Evolutionary conservation across 345 rosid species (phyloP).

Genomic region (Melaleuca alternifolia): DNA sequence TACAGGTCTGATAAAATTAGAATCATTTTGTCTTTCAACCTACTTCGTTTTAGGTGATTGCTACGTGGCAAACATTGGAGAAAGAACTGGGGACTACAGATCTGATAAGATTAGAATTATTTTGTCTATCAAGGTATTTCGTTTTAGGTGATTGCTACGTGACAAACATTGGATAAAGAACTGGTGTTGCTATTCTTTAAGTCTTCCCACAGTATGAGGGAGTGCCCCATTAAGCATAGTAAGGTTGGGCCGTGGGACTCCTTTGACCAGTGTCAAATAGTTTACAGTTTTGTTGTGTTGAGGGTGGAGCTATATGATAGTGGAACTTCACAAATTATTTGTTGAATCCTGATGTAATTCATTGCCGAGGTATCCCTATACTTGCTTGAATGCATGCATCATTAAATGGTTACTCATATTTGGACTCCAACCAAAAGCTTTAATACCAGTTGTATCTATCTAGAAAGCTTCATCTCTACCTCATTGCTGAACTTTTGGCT

Average conservation of each 20-base stretch:
- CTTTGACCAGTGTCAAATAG: not conserved
- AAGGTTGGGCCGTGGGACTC: not conserved
- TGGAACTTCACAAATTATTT: not conserved
- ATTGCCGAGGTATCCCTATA: not conserved
- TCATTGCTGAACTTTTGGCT: not conserved
- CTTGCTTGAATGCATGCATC: not conserved
- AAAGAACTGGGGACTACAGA: conserved; percentile 39
- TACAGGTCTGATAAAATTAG: conserved; percentile 45
- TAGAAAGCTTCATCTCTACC: not conserved
- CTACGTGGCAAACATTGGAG: too few species aligned
- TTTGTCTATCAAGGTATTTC: not conserved
- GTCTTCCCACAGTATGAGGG: not conserved
- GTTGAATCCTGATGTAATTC: not conserved
- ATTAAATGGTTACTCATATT: not conserved
- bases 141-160: not conserved
- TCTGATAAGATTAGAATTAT: conserved; percentile 4
- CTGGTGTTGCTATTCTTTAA: not conserved
- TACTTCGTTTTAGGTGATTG: not conserved
- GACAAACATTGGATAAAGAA: not conserved
- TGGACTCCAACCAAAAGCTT: not conserved
- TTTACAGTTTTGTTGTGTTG: not conserved
- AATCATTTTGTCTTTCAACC: not conserved
- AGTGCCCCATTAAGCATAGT: too few species aligned
- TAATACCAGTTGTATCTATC: not conserved
- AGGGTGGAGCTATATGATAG: not conserved